Conservation (phyloP, 495 filamentous ascomycete genomes). For the Penicillium cosmopolitanum region DNA sequence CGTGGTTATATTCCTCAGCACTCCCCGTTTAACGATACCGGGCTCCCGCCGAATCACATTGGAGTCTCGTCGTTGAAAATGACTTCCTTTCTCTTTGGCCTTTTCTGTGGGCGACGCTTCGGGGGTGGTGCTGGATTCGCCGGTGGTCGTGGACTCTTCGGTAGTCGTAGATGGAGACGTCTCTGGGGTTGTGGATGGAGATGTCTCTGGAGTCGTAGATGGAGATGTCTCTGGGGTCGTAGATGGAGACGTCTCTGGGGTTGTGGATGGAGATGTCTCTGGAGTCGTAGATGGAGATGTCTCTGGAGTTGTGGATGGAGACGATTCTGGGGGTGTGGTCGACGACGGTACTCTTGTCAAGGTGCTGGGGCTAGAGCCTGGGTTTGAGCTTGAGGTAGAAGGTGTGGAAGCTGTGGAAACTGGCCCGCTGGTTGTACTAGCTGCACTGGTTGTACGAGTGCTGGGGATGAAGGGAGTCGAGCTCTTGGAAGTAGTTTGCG, state of each 20-base stretch:
- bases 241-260: not conserved
- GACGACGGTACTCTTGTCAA: conserved; percentile 10
- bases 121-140: conserved; percentile 7
- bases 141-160: not conserved
- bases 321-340: not conserved
- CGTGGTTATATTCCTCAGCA: conserved; percentile 20
- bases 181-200: not conserved
- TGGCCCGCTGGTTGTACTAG: no score
- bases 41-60: conserved; percentile 9
- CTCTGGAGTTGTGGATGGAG: not conserved
- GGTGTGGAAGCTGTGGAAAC: not conserved
- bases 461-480: conserved; percentile 22
- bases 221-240: not conserved
- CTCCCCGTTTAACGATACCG: conserved; percentile 18
- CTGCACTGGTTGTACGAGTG: not conserved
- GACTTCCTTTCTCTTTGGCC: not conserved
- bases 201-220: not conserved
- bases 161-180: not conserved
- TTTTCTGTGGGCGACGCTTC: conserved; percentile 5
- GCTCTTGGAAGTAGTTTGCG: not conserved
- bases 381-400: not conserved
- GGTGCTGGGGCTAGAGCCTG: conserved; percentile 7
- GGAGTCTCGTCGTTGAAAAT: conserved; percentile 1
- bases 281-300: not conserved
- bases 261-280: not conserved